Percentiles rank a stretch among this genome's conserved stretches.
Evolutionary conservation across 768 basidiomycete genomes (phyloP).

Genomic region (Lactarius trivialis): DNA sequence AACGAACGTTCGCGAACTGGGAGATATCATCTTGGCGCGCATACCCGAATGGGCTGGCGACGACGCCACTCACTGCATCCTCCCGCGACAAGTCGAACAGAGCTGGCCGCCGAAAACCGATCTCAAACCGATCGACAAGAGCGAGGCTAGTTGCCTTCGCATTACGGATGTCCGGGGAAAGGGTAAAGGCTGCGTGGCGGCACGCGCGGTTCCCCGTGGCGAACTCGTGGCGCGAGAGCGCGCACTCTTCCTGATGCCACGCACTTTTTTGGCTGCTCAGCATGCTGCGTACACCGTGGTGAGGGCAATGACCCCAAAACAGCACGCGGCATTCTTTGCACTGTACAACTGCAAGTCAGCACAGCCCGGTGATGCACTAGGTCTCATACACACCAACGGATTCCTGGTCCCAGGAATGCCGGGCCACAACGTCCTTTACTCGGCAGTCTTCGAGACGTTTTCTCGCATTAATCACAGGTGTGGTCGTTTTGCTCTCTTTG

Average conservation of each 20-base stretch:
- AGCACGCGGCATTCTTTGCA: background rate
- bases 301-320: background rate
- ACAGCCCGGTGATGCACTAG: background rate
- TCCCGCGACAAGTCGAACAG: background rate
- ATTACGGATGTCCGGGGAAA: constrained; percentile 10
- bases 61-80: constrained; percentile 3
- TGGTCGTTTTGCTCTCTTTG: background rate
- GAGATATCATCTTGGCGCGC: background rate
- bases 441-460: constrained; percentile 23
- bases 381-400: constrained; percentile 8
- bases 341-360: background rate
- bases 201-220: constrained; percentile 26
- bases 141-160: background rate
- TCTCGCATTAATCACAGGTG: constrained; percentile 25
- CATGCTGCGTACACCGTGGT: background rate
- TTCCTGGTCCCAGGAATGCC: constrained; percentile 9
- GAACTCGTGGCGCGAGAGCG: constrained; percentile 35
- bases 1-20: background rate
- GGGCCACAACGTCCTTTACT: constrained; percentile 22
- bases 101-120: background rate
- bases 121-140: background rate
- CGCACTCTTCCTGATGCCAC: constrained; percentile 29
- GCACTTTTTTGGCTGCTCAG: background rate
- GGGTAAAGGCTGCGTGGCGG: constrained; percentile 32
- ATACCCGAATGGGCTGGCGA: background rate